These are phyloP conservation scores for Hondaea fermentalgiana DNA, from an alignment of 108 stramenopile species.

Conservation along the genomic window DNA sequence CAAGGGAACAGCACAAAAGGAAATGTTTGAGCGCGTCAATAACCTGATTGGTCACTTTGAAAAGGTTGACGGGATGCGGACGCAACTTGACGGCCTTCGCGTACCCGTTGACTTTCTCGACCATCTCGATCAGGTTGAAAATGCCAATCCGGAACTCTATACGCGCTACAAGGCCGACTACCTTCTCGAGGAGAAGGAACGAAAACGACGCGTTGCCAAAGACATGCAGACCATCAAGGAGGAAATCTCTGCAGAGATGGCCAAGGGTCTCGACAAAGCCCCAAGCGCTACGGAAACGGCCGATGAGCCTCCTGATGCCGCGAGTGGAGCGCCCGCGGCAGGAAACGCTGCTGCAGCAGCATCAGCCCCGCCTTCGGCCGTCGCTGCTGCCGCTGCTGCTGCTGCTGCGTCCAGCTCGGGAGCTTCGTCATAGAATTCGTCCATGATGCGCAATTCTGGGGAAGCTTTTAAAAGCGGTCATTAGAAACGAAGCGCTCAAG, in stretches of 20 bases:
- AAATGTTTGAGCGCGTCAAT: background rate
- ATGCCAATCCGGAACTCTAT: background rate
- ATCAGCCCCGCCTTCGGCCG: no score
- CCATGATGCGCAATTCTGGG: no score
- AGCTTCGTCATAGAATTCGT: no score
- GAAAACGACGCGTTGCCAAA: background rate
- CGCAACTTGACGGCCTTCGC: background rate
- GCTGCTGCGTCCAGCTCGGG: no score
- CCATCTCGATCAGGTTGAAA: background rate
- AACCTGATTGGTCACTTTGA: background rate
- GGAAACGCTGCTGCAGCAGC: no score
- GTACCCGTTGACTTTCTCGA: constrained; percentile 11
- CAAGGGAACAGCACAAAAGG: background rate
- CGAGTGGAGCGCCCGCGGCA: no score
- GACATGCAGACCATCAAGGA: background rate
- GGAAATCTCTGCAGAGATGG: background rate
- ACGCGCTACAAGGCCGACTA: background rate
- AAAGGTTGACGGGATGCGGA: background rate
- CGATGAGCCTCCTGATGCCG: no score
- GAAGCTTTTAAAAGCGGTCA: no score
- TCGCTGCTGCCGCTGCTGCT: no score
- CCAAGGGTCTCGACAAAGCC: background rate
- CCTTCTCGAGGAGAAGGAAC: background rate
- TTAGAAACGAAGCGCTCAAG: no score
- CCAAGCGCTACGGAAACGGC: background rate